These are phyloP conservation scores for Pichia sp. DNA, from an alignment of 1,139 yeast species.

Conservation along the genomic window DNA sequence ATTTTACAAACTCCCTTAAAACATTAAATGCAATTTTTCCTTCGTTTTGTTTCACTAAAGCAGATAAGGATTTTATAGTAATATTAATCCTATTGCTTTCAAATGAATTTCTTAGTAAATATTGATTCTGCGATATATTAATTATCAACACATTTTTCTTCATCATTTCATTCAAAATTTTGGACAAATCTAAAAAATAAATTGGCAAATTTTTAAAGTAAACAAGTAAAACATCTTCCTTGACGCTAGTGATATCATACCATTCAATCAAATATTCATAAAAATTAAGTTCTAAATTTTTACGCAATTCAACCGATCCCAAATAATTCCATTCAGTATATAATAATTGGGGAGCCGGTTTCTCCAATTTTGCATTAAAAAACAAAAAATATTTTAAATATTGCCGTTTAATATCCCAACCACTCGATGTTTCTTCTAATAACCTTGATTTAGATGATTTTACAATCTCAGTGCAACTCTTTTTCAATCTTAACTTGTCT, in stretches of 20 bases:
- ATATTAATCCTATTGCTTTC: slow-evolving; percentile 2
- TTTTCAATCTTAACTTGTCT: slow-evolving; percentile 9
- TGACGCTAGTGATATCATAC: slow-evolving; percentile 2
- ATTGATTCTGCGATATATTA: background rate
- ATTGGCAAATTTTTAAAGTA: slow-evolving; percentile 11
- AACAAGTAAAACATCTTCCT: slow-evolving; percentile 5
- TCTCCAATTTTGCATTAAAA: slow-evolving; percentile 2
- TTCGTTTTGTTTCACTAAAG: slow-evolving; percentile 1
- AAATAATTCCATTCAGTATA: slow-evolving; percentile 28
- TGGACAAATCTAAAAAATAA: slow-evolving; percentile 3
- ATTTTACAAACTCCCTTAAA: slow-evolving; percentile 13
- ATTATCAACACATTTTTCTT: background rate
- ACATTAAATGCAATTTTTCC: slow-evolving; percentile 1
- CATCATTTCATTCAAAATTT: slow-evolving; percentile 2
- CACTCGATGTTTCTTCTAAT: background rate
- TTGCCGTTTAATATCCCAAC: background rate
- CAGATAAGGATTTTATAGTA: slow-evolving; percentile 8
- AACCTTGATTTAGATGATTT: slow-evolving; percentile 5
- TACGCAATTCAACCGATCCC: slow-evolving; percentile 15
- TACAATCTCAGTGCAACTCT: slow-evolving; percentile 6
- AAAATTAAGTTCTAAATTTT: slow-evolving; percentile 20
- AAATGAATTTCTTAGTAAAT: slow-evolving; percentile 1
- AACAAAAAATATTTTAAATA: slow-evolving; percentile 13
- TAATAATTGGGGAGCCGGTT: slow-evolving; percentile 18
- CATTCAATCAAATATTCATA: slow-evolving; percentile 13